Base-by-base conservation (phyloP, 805 yeast species). In the Ogataea dorogensis region DNA sequence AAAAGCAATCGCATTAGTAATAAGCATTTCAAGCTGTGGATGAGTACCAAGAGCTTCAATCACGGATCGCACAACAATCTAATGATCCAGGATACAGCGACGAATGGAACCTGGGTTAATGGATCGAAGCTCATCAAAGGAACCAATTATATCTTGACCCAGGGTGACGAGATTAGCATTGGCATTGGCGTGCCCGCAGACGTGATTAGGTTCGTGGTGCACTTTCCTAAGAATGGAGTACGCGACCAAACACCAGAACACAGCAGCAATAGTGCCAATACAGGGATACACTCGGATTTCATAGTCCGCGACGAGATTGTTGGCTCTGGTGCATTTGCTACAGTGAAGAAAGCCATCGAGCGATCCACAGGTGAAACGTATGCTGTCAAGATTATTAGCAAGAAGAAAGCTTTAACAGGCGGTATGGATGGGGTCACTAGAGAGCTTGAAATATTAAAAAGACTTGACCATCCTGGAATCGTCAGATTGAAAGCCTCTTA, bases 271-370 rank as follows among this genome's bases (percentile, higher is more conserved):
- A 40, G 34, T 8, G 9, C 39, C 5, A 43, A 35, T 33, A 42
- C 46, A 8, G 51, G 72, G 40, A 44, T 63, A 11, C 49, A 54
- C 32, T 47, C 47, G 14, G 65, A 82, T 51, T 93, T 81, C 59
- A 82, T 86, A 10, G 77, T 91, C 14, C 75, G 81, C 41, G 86
- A 82, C 55, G 95, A 85, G 52, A 80, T 86, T 11, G 85, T 91
- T 1, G 98, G 98, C 1, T 93, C 87, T 51, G 98, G 98, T n/a
- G 98, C 98, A 7, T 91, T 91, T 71, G 98, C 98, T 5, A 84
- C 89, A 1, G 98, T 93, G 18, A 82, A 87, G 48, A 86, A 86
- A 56, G 96, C 94, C 4, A 78, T 89, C 1, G 93, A 88, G 53
- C 73, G 97, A 43, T 62, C 76, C 5, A 79, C 95, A 0, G 98